A percentile compares a stretch with the other conserved stretches of the same genome.
Evolutionary conservation across 2,329 filamentous ascomycete species (phyloP).

Genomic region (Gnomoniopsis smithogilvyi): DNA sequence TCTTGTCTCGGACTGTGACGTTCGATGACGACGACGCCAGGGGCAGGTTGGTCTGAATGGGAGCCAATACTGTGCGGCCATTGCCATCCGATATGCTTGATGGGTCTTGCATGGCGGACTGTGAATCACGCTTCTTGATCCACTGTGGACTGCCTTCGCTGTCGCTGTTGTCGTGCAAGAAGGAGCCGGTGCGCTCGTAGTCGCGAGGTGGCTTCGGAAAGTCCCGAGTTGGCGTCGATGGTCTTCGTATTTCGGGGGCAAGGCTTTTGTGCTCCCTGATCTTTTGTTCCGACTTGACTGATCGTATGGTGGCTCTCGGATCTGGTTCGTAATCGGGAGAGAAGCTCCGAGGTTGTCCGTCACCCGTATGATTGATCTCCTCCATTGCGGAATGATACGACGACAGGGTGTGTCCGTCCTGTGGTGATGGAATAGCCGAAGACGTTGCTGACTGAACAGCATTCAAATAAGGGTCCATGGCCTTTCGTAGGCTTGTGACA

Average conservation of each 20-base stretch:
- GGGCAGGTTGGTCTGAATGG: conserved; percentile 7
- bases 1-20: conserved; percentile 11
- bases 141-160: conserved; percentile 37
- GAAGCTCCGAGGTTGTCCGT: conserved; percentile 55
- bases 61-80: conserved; percentile 3
- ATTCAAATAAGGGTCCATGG: conserved; percentile 80
- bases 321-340: conserved; percentile 74
- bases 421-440: conserved; percentile 3
- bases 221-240: conserved; percentile 32
- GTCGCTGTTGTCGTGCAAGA: conserved; percentile 52
- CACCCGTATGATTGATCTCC: conserved; percentile 21
- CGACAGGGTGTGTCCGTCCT: conserved; percentile 22
- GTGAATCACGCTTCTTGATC: conserved; percentile 3
- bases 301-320: conserved; percentile 66
- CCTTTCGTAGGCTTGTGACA: conserved; percentile 76
- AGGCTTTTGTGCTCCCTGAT: conserved; percentile 24
- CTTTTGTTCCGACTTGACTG: conserved; percentile 48
- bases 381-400: conserved; percentile 5
- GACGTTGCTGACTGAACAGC: conserved; percentile 21
- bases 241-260: conserved; percentile 18
- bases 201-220: conserved; percentile 29
- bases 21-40: conserved; percentile 7
- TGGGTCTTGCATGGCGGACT: neutral
- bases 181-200: conserved; percentile 41
- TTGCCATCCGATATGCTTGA: neutral